Conservation (phyloP, 2,329 filamentous ascomycete species). For the Verticillium nonalfalfae region DNA sequence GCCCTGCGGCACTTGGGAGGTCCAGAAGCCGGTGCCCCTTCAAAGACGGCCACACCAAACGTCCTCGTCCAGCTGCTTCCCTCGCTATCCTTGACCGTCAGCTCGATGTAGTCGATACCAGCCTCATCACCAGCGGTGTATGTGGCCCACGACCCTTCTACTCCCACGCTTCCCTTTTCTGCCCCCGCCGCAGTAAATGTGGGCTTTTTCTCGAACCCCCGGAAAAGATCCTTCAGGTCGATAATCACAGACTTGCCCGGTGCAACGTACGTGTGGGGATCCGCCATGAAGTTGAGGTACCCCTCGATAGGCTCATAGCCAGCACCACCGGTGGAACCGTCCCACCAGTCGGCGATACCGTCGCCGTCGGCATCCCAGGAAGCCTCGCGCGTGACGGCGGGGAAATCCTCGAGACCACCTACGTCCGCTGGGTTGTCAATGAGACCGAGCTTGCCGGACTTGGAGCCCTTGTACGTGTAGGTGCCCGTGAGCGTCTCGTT, state of each 20-base stretch:
- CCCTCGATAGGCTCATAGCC: slow-evolving; percentile 14
- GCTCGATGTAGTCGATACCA: slow-evolving; percentile 11
- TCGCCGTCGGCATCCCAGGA: slow-evolving; percentile 24
- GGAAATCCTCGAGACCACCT: slow-evolving; percentile 25
- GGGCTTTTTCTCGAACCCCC: slow-evolving; percentile 13
- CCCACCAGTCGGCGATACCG: slow-evolving; percentile 18
- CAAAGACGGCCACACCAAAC: slow-evolving; percentile 13
- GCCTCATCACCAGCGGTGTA: slow-evolving; percentile 10
- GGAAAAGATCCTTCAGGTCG: slow-evolving; percentile 16
- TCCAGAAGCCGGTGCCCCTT: not conserved
- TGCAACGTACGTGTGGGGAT: slow-evolving; percentile 19
- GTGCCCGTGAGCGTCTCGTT: slow-evolving; percentile 21
- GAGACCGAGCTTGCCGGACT: slow-evolving; percentile 20
- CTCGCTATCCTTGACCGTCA: slow-evolving; percentile 12
- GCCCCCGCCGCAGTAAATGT: slow-evolving; percentile 7
- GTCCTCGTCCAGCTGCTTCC: slow-evolving; percentile 13
- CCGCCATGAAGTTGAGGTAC: slow-evolving; percentile 3
- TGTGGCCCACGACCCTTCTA: slow-evolving; percentile 7
- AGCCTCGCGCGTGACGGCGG: slow-evolving; percentile 13
- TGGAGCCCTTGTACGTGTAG: slow-evolving; percentile 20
- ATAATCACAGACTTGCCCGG: slow-evolving; percentile 16
- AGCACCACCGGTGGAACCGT: slow-evolving; percentile 18
- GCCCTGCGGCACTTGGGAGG: not conserved
- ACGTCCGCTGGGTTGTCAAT: slow-evolving; percentile 24
- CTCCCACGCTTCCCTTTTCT: slow-evolving; percentile 10